These are phyloP conservation scores for Glycyrrhiza uralensis DNA, from an alignment of 306 rosid species.

Conservation along the genomic window DNA sequence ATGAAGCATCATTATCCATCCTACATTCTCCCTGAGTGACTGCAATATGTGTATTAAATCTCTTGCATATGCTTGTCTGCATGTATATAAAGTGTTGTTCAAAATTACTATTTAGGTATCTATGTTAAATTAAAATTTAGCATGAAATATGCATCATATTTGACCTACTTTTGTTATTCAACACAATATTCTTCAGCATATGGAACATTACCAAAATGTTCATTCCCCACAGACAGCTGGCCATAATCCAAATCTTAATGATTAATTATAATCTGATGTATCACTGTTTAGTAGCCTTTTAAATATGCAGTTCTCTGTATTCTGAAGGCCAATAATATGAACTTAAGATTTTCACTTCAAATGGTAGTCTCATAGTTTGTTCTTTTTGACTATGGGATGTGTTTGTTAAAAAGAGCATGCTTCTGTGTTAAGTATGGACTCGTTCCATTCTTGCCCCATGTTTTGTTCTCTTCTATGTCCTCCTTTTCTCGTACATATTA, in stretches of 20 bases:
- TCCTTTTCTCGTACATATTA: neutral
- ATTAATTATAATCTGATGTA: neutral
- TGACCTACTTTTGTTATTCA: neutral
- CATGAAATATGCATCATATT: neutral
- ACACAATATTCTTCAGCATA: neutral
- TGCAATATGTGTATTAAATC: neutral
- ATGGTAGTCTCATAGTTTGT: too few relatives aligned
- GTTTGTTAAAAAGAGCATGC: neutral
- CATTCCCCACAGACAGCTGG: neutral
- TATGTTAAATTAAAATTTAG: neutral
- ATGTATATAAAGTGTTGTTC: neutral
- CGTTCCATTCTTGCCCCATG: neutral
- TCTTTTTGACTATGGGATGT: too few relatives aligned
- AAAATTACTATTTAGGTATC: neutral
- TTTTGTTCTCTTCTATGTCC: neutral
- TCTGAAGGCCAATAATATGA: too few relatives aligned
- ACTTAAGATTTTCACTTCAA: too few relatives aligned
- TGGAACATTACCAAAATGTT: neutral
- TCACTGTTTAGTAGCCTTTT: too few relatives aligned
- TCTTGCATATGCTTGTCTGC: slow-evolving; percentile 1
- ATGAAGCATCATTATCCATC: neutral
- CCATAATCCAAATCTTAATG: neutral
- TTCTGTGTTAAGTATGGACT: neutral
- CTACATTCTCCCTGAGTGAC: neutral
- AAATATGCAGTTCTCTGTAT: too few relatives aligned